These are phyloP conservation scores for Xylaria sp. DNA, from an alignment of 2,329 filamentous ascomycete genomes.

Conservation along the genomic window DNA sequence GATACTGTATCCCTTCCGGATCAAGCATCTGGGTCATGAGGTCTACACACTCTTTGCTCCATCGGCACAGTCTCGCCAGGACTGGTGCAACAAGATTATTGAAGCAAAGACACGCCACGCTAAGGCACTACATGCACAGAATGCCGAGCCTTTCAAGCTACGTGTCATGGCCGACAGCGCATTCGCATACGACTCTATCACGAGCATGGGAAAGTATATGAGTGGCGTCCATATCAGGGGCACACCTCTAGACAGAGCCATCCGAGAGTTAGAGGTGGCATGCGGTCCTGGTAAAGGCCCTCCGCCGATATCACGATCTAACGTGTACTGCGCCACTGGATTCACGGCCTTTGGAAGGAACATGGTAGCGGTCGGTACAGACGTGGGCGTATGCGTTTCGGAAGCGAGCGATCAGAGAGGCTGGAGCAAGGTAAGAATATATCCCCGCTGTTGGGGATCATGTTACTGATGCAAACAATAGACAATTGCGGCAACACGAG, in stretches of 20 bases:
- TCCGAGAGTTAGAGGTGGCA: conserved; percentile 76
- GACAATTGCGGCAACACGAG: conserved; percentile 69
- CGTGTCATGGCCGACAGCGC: conserved; percentile 88
- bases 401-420: conserved; percentile 84
- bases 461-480: conserved; percentile 34
- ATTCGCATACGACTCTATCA: conserved; percentile 70
- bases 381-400: conserved; percentile 87
- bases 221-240: conserved; percentile 72
- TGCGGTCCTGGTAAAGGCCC: conserved; percentile 68
- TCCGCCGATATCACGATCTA: conserved; percentile 72
- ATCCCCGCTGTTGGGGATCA: background rate
- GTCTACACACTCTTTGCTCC: conserved; percentile 87
- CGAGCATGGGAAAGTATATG: conserved; percentile 53
- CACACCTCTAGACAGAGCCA: conserved; percentile 86
- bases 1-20: conserved; percentile 86
- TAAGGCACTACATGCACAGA: conserved; percentile 79
- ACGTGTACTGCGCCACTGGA: conserved; percentile 87
- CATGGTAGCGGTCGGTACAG: conserved; percentile 90
- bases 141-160: conserved; percentile 90
- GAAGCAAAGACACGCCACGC: conserved; percentile 94
- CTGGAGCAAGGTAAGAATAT: conserved; percentile 68
- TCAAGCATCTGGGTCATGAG: conserved; percentile 93
- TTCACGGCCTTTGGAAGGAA: conserved; percentile 80
- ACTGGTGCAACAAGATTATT: conserved; percentile 92
- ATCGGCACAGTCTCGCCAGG: conserved; percentile 65